Evolutionary conservation across 164 flowering plant genomes (phyloP).

Genomic region (Vitis rotundifolia): DNA sequence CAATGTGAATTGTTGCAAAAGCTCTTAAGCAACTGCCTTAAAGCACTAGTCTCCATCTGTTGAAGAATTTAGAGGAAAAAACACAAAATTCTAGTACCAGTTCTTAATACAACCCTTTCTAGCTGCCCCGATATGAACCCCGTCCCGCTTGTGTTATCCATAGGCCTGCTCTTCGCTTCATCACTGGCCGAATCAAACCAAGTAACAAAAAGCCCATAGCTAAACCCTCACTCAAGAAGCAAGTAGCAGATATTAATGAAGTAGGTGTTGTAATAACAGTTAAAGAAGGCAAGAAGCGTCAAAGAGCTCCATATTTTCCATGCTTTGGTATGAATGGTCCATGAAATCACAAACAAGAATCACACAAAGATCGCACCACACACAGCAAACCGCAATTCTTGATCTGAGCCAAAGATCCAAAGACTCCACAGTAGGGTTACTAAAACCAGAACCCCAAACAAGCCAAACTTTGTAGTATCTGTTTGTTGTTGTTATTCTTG

Average conservation of each 20-base stretch:
- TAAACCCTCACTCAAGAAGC: not conserved
- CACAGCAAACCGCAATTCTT: not conserved
- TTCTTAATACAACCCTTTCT: slow-evolving; percentile 26
- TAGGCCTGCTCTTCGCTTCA: slow-evolving; percentile 68
- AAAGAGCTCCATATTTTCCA: not conserved
- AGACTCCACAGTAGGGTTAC: not conserved
- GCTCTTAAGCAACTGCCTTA: slow-evolving; percentile 60
- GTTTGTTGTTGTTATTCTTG: too few species aligned
- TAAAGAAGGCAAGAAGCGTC: not conserved
- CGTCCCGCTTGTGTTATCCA: slow-evolving; percentile 84
- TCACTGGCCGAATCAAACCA: slow-evolving; percentile 61
- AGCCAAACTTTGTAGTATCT: not conserved
- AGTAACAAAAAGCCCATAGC: slow-evolving; percentile 41
- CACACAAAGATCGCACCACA: not conserved
- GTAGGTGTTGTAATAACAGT: not conserved
- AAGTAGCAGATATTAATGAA: not conserved
- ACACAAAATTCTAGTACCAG: slow-evolving; percentile 3
- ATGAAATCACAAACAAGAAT: not conserved
- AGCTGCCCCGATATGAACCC: slow-evolving; percentile 80
- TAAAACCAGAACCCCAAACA: not conserved
- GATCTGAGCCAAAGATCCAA: not conserved
- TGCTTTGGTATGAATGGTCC: not conserved
- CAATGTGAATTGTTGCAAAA: slow-evolving; percentile 65
- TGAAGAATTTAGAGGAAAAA: slow-evolving; percentile 1
- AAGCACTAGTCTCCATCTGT: slow-evolving; percentile 47